Base-by-base conservation (phyloP, 768 basidiomycete genomes). In the Russula virescens region DNA sequence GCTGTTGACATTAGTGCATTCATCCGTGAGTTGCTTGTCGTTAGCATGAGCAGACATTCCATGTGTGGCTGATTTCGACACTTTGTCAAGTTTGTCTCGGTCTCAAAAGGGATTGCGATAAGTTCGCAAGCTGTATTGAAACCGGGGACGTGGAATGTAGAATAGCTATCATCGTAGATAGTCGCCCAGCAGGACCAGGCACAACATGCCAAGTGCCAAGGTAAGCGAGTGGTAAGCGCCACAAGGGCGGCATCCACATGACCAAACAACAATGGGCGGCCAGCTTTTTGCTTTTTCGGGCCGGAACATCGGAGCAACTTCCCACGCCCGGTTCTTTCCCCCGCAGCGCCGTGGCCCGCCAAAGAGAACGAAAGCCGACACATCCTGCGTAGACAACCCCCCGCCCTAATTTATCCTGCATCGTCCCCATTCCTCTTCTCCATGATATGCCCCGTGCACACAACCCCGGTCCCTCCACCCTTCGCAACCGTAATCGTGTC, bases 381-480 rank as follows among this genome's bases (percentile, higher is more conserved):
- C 63, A 60, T 59, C 53, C 62, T 38, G 49, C 66, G 42, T 66
- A 62, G 49, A 58, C 65, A 61, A 50, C 68, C 58, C 55, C 60
- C 52, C 57, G 50, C 59, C 61, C 64, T 67, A 68, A 66, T 61
- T 67, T 57, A 60, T 61, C 59, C 58, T 60, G 68, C 69, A 71
- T 71, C 64, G 66, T 60, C 70, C 68, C 71, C 69, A 65, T 65
- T 68, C 74, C 73, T 75, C 72, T 78, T 77, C 73, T 86, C 85
- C 86, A 89, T 90, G 87, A 87, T 74, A 91, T 91, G 89, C 88
- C 88, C 82, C 88, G 88, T 72, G 86, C 85, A 76, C 85, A 84
- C 70, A 84, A 83, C 76, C 75, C 86, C 78, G 86, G 83, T 76
- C 83, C 87, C 69, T 86, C 89, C 64, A 83, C 88, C 68, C 87